Conservation (phyloP, 2,329 filamentous ascomycete genomes). For the Ambrosiella xylebori region DNA sequence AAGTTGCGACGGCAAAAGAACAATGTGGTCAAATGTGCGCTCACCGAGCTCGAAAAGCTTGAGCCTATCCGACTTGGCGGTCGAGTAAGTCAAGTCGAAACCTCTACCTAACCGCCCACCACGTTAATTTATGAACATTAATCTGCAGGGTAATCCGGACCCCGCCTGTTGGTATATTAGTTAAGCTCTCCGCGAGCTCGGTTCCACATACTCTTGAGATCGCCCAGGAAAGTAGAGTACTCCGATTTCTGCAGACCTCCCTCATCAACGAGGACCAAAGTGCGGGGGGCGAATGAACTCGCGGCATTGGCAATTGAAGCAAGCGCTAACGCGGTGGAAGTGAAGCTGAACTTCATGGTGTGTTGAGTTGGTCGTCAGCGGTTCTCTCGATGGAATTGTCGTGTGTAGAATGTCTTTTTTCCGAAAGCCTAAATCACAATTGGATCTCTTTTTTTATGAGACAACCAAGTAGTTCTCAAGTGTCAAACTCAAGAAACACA, state of each 20-base stretch:
- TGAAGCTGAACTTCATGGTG: slow-evolving; percentile 59
- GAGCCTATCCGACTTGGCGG: slow-evolving; percentile 62
- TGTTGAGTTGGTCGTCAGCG: too few relatives aligned
- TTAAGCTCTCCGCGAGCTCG: background rate
- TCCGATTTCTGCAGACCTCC: slow-evolving; percentile 52
- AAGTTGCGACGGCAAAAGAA: slow-evolving; percentile 74
- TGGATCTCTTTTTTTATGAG: too few relatives aligned
- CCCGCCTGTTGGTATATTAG: background rate
- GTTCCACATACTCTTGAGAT: slow-evolving; percentile 44
- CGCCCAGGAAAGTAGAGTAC: slow-evolving; percentile 67
- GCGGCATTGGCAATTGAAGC: slow-evolving; percentile 52
- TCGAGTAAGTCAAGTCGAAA: slow-evolving; percentile 64
- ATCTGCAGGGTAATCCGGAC: slow-evolving; percentile 13
- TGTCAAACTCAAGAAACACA: too few relatives aligned
- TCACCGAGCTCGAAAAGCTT: slow-evolving; percentile 74
- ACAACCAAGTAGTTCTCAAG: too few relatives aligned
- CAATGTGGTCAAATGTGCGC: slow-evolving; percentile 74
- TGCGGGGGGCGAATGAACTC: slow-evolving; percentile 60
- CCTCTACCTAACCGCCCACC: slow-evolving; percentile 46
- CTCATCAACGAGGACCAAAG: slow-evolving; percentile 79
- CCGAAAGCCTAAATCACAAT: too few relatives aligned
- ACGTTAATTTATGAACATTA: background rate
- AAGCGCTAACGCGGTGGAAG: slow-evolving; percentile 50
- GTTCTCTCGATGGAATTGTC: too few relatives aligned
- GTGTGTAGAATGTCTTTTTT: too few relatives aligned